phyloP scores from a whole-genome alignment of 2,329 filamentous ascomycete genomes.

The Talaromyces sp. region DNA sequence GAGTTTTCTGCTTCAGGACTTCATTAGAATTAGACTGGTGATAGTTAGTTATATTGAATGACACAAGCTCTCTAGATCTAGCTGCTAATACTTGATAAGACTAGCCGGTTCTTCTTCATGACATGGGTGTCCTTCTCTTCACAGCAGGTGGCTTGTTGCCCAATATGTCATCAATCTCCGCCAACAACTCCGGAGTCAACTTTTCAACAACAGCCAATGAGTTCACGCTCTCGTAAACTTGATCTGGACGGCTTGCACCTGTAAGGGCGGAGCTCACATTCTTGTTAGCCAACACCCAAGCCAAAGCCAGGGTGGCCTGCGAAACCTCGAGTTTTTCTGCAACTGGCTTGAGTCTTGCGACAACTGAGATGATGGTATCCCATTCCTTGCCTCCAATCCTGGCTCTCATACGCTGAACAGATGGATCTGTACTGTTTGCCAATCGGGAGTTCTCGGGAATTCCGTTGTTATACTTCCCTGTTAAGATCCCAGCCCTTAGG shows the following conservation, averaged over 20 bases:
- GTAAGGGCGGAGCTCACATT: not conserved
- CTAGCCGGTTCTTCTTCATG: not conserved
- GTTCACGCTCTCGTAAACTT: not conserved
- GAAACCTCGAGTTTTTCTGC: not conserved
- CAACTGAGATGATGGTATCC: not conserved
- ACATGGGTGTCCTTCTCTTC: not conserved
- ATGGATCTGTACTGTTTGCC: not conserved
- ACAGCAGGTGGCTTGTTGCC: not conserved
- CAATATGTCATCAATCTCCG: not conserved
- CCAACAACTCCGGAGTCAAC: not conserved
- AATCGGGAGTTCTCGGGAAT: not conserved
- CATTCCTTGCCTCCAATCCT: not conserved
- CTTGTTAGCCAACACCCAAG: not conserved
- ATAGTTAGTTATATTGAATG: too few species aligned
- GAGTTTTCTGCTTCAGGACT: too few species aligned
- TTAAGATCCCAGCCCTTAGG: conserved; percentile 57
- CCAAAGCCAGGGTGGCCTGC: not conserved
- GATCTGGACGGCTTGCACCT: not conserved
- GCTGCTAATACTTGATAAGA: too few species aligned
- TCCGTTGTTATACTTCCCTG: conserved; percentile 57
- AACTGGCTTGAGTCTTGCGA: not conserved
- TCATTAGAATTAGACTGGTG: too few species aligned
- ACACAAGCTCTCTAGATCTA: too few species aligned
- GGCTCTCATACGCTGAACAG: not conserved
- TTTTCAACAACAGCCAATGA: not conserved